These are phyloP conservation scores for Trametes cinnabarina DNA, from an alignment of 768 basidiomycete species.

Conservation along the genomic window DNA sequence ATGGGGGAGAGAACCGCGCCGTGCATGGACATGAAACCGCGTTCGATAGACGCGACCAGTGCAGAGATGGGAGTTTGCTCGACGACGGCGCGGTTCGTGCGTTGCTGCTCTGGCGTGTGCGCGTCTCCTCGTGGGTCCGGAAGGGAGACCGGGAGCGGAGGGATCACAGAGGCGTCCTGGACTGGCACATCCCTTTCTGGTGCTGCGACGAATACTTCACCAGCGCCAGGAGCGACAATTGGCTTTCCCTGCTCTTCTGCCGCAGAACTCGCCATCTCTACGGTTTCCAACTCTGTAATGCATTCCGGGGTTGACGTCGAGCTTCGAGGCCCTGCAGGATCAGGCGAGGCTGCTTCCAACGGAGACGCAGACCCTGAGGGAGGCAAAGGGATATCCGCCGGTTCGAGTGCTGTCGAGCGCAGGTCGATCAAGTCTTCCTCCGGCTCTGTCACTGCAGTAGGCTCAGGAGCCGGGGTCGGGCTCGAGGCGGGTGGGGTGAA, in stretches of 20 bases:
- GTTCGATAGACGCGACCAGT: slow-evolving; percentile 54
- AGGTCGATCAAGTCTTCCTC: background rate
- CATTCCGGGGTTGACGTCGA: background rate
- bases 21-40: slow-evolving; percentile 66
- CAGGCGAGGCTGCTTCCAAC: background rate
- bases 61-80: slow-evolving; percentile 62
- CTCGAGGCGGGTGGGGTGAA: too few species aligned
- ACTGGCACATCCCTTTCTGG: background rate
- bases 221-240: background rate
- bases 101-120: slow-evolving; percentile 5
- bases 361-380: background rate
- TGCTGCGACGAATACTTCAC: background rate
- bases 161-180: background rate
- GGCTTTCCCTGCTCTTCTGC: background rate
- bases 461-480: background rate
- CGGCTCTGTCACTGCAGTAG: too few species aligned
- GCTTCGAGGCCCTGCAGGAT: background rate
- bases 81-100: background rate
- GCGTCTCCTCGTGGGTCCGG: background rate
- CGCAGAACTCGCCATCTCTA: background rate
- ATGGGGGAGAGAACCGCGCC: slow-evolving; percentile 56
- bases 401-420: background rate
- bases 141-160: background rate
- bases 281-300: background rate
- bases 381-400: slow-evolving; percentile 2